A percentile compares a stretch with the other conserved stretches of the same genome.
These are phyloP conservation scores for Musa beccarii DNA, from an alignment of 176 grass and related monocot genomes.

Conservation along the genomic window DNA sequence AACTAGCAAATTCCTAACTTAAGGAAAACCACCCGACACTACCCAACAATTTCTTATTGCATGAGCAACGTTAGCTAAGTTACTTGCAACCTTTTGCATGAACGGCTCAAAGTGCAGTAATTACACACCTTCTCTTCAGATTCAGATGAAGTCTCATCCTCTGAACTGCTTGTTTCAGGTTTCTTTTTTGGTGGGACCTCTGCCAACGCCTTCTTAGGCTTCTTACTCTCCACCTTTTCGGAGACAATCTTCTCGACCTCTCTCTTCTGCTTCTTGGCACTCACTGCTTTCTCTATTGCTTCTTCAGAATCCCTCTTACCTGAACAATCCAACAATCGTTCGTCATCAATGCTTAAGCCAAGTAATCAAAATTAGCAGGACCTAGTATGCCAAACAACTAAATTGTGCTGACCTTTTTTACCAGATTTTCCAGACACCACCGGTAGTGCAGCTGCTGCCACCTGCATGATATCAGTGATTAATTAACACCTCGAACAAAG, in stretches of 20 bases:
- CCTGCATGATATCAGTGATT: constrained; percentile 1
- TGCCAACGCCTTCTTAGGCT: constrained; percentile 58
- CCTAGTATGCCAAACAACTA: background rate
- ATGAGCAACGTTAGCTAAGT: background rate
- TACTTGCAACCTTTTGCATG: no score
- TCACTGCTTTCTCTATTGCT: constrained; percentile 41
- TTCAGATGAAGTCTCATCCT: constrained; percentile 47
- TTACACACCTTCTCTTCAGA: constrained; percentile 52
- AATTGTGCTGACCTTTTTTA: constrained; percentile 48
- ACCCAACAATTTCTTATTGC: no score
- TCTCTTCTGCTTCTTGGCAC: constrained; percentile 66
- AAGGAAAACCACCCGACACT: no score
- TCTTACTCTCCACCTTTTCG: constrained; percentile 22
- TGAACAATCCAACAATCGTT: constrained; percentile 13
- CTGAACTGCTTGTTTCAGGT: constrained; percentile 50
- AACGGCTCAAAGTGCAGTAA: no score
- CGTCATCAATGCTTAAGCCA: background rate
- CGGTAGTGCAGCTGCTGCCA: constrained; percentile 7
- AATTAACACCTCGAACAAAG: background rate
- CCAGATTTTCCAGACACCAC: constrained; percentile 37
- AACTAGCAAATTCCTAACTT: no score
- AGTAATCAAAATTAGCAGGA: background rate
- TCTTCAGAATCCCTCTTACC: constrained; percentile 61
- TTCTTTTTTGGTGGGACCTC: constrained; percentile 41
- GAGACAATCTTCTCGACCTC: constrained; percentile 8